phyloP scores from a whole-genome alignment of 73 alveolate genomes.

The Symbiodinium natans region DNA sequence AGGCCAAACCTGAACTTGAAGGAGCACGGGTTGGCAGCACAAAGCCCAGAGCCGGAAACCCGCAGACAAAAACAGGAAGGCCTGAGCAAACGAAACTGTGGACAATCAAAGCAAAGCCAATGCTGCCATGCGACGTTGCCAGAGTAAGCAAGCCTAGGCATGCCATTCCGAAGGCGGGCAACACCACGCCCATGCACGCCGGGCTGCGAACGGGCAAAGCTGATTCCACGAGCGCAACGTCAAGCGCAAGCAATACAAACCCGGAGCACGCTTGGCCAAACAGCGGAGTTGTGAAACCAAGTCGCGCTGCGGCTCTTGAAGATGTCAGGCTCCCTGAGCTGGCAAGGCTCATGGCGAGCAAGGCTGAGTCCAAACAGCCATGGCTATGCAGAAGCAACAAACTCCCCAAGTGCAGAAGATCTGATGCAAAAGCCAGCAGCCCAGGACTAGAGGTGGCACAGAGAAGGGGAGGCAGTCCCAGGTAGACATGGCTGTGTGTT shows the following conservation, averaged over 20 bases:
- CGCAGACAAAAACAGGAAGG: neutral
- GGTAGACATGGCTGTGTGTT: neutral
- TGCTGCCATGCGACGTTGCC: neutral
- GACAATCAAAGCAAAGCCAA: neutral
- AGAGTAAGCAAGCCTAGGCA: neutral
- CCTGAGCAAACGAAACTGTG: neutral
- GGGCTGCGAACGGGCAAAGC: neutral
- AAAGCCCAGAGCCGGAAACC: neutral
- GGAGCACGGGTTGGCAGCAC: neutral
- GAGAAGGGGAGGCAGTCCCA: neutral
- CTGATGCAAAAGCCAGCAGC: neutral
- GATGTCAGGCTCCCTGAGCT: neutral
- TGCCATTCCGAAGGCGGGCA: neutral
- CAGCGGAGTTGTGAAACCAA: neutral
- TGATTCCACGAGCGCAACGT: neutral
- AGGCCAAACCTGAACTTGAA: neutral
- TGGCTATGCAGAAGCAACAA: neutral
- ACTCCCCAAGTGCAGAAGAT: neutral
- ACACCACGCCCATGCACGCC: neutral
- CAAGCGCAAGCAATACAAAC: neutral
- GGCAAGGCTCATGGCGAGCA: neutral
- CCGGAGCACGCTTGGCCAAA: neutral
- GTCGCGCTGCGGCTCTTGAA: neutral
- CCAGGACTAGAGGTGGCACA: neutral
- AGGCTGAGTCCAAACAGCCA: neutral